phyloP scores from a whole-genome alignment of 345 rosid species.

The Sisymbrium irio region DNA sequence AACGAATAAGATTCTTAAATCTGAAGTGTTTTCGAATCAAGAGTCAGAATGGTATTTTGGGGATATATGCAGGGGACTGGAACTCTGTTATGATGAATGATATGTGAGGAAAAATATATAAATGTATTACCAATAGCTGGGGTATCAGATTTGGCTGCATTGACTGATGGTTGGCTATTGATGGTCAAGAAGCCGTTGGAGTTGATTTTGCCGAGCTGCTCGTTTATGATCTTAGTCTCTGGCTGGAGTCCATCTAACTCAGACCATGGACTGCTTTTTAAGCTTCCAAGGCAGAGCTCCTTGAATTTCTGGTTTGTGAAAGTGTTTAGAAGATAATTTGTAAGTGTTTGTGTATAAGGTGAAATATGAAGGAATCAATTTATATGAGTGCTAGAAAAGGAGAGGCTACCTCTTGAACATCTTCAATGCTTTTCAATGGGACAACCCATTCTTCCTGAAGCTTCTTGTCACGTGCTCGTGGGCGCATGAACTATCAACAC shows the following conservation, averaged over 20 bases:
- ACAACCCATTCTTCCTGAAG: conserved; percentile 84
- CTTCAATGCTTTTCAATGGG: conserved; percentile 66
- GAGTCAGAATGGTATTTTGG: background rate
- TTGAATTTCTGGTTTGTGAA: conserved; percentile 68
- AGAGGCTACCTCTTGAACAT: conserved; percentile 68
- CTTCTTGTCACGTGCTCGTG: conserved; percentile 84
- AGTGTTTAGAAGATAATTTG: conserved; percentile 14
- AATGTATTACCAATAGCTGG: conserved; percentile 57
- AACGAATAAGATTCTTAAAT: background rate
- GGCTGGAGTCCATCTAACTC: conserved; percentile 90
- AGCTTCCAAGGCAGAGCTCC: conserved; percentile 72
- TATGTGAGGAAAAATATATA: background rate
- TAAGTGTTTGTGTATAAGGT: conserved; percentile 14
- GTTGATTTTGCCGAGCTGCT: conserved; percentile 79
- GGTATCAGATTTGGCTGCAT: conserved; percentile 79
- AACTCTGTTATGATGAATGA: background rate
- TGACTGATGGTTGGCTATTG: conserved; percentile 97
- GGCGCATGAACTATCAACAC: conserved; percentile 36
- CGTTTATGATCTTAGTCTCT: conserved; percentile 90
- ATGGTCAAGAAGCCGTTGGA: conserved; percentile 83
- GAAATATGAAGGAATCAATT: background rate
- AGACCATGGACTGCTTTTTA: conserved; percentile 92
- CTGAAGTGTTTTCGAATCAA: background rate
- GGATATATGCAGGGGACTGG: background rate
- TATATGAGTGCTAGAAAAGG: background rate